A percentile compares a stretch with the other conserved stretches of the same genome.
Evolutionary conservation across 2,329 filamentous ascomycete genomes (phyloP).

Genomic region (Talaromyces verruculosus): DNA sequence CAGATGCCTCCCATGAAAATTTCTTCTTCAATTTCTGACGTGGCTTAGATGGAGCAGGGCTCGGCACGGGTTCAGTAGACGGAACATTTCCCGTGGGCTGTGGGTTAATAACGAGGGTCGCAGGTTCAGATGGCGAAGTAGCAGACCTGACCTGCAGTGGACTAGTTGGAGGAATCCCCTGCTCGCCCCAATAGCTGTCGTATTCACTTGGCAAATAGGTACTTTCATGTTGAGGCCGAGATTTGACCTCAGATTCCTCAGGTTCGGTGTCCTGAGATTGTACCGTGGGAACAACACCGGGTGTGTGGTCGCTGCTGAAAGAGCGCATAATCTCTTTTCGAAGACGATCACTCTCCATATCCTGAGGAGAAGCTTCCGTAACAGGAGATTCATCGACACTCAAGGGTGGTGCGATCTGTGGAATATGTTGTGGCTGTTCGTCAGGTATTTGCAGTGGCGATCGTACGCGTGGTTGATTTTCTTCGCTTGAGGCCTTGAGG

Average conservation of each 20-base stretch:
- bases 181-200: slow-evolving; percentile 40
- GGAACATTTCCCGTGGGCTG: slow-evolving; percentile 26
- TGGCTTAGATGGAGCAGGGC: slow-evolving; percentile 23
- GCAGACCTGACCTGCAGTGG: slow-evolving; percentile 23
- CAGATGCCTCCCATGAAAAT: slow-evolving; percentile 46
- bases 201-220: slow-evolving; percentile 38
- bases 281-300: neutral
- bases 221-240: slow-evolving; percentile 28
- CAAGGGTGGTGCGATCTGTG: slow-evolving; percentile 35
- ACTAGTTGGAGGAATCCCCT: slow-evolving; percentile 23
- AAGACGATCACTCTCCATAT: slow-evolving; percentile 47
- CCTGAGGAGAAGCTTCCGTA: slow-evolving; percentile 38
- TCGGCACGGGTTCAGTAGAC: slow-evolving; percentile 23
- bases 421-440: slow-evolving; percentile 28
- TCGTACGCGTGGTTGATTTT: slow-evolving; percentile 24
- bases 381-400: slow-evolving; percentile 37
- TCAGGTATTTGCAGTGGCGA: slow-evolving; percentile 37
- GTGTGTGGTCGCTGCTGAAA: slow-evolving; percentile 38
- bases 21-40: slow-evolving; percentile 37
- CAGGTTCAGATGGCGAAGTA: slow-evolving; percentile 24
- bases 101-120: slow-evolving; percentile 25
- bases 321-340: slow-evolving; percentile 52
- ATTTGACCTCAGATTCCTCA: neutral
- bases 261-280: neutral
- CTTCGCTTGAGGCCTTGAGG: neutral